Base-by-base conservation (phyloP, 202 grass and related monocot genomes). In the Setaria italica region DNA sequence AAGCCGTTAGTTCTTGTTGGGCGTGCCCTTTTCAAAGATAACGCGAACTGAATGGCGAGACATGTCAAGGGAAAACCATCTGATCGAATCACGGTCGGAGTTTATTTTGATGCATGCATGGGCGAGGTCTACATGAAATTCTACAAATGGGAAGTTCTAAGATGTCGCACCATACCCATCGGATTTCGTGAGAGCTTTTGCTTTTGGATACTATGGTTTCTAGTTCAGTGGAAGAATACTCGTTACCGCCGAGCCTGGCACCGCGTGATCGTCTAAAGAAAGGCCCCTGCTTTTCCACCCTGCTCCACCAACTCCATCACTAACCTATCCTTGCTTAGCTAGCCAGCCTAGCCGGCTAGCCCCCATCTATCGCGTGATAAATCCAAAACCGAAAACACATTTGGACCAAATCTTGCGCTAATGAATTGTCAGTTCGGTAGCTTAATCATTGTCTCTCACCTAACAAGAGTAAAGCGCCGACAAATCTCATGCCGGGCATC, bases 401-500 rank as follows among this genome's bases (percentile, higher is more conserved):
- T 74, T 55, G 80, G 53, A 78, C 60, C 70, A 64, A 73, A 77
- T 71, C 33, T 16, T 30, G 4, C 17, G 4, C 43, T 68, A 62
- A 53, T 67, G 62, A 62, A 53, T 67, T 56, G 48, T 56, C 79
- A 19, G 64, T 81, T 68, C n/a, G 33, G 43, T 19, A 45, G 79
- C 29, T 30, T 58, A 37, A 76, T 75, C 50, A 51, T 65, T 29
- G 16, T 8, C 10, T 5, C n/a, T 25, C 75, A 84, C 69, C 68
- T 17, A 80, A 46, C 75, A 82, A 12, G 79, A 84, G 85, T 76
- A 87, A 90, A 87, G 74, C 89, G 33, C 62, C 80, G 58, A 67
- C 82, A 53, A 53, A 35, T 58, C 30, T 34, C 20, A 41, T 41
- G 39, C 39, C 39, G 39, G 39, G 5, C 39, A 41, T 4, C 77